These are phyloP conservation scores for Mortierella polycephala DNA, from an alignment of 371 early-diverging fungal species.

Conservation along the genomic window DNA sequence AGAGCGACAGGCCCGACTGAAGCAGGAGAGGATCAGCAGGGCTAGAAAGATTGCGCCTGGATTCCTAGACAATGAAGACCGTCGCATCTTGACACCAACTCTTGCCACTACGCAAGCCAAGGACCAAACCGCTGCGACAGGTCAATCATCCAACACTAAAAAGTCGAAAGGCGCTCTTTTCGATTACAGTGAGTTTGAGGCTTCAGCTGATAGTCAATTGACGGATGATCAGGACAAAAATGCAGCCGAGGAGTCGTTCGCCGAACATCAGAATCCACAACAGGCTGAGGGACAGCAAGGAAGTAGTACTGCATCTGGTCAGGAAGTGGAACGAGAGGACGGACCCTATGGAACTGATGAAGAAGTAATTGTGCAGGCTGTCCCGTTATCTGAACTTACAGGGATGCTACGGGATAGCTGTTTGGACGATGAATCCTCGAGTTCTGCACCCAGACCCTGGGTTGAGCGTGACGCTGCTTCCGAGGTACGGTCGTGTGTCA, in stretches of 20 bases:
- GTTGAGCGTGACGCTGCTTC: slow-evolving; percentile 18
- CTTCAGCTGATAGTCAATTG: slow-evolving; percentile 1
- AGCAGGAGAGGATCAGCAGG: slow-evolving; percentile 40
- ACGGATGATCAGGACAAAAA: background rate
- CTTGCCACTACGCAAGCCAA: slow-evolving; percentile 26
- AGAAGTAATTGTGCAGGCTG: slow-evolving; percentile 48
- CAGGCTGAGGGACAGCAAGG: slow-evolving; percentile 9
- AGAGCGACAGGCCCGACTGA: slow-evolving; percentile 46
- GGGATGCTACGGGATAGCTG: slow-evolving; percentile 37
- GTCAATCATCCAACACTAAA: background rate
- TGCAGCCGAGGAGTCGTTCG: background rate
- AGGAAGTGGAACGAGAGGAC: background rate
- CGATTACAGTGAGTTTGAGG: slow-evolving; percentile 52
- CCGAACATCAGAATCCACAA: background rate
- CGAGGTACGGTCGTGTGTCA: slow-evolving; percentile 17
- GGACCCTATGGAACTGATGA: slow-evolving; percentile 13
- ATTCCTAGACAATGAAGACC: slow-evolving; percentile 51
- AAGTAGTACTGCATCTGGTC: background rate
- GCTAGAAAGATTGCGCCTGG: slow-evolving; percentile 54
- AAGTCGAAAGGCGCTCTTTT: slow-evolving; percentile 9
- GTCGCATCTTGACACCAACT: slow-evolving; percentile 50
- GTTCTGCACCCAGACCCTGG: slow-evolving; percentile 31
- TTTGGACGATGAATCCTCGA: slow-evolving; percentile 34
- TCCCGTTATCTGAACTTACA: slow-evolving; percentile 40
- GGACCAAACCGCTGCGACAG: background rate